Evolutionary conservation across 139 green algal genomes (phyloP).

Genomic region (Raphidocelis subcapitata): DNA sequence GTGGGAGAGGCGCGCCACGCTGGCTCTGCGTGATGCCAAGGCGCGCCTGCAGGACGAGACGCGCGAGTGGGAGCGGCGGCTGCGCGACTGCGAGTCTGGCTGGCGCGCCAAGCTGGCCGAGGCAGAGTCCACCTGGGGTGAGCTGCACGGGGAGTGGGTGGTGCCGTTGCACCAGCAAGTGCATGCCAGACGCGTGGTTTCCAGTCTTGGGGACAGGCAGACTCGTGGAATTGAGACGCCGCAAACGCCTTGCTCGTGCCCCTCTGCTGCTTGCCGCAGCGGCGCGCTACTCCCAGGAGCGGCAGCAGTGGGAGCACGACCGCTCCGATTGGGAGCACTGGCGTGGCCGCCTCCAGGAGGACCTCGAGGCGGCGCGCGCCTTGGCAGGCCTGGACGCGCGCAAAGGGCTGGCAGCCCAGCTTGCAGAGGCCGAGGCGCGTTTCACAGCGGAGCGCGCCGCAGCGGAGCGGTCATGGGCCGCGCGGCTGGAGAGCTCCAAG

Average conservation of each 20-base stretch:
- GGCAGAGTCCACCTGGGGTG: conserved; percentile 32
- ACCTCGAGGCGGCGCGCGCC: conserved; percentile 15
- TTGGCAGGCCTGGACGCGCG: conserved; percentile 7
- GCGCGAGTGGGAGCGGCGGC: conserved; percentile 31
- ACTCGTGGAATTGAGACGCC: not conserved
- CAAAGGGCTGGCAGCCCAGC: not conserved
- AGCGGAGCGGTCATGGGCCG: conserved; percentile 3
- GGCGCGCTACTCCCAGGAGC: conserved; percentile 4
- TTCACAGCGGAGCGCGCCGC: conserved; percentile 9
- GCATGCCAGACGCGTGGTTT: too few species aligned
- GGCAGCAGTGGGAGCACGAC: conserved; percentile 15
- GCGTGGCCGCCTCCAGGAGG: conserved; percentile 8
- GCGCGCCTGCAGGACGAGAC: conserved; percentile 39
- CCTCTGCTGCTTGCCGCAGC: not conserved
- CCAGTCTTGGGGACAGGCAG: not conserved
- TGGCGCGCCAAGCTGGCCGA: conserved; percentile 39
- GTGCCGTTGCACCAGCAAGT: not conserved
- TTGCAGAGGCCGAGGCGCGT: conserved; percentile 1
- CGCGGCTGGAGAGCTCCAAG: conserved; percentile 23
- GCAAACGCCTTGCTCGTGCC: not conserved
- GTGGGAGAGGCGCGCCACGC: conserved; percentile 38
- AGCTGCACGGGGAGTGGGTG: conserved; percentile 9
- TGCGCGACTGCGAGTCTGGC: conserved; percentile 25
- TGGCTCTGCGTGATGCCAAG: conserved; percentile 14
- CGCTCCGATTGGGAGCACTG: conserved; percentile 25